phyloP scores from a whole-genome alignment of 2,329 filamentous ascomycete genomes.

The Ophiosphaerella herpotricha region DNA sequence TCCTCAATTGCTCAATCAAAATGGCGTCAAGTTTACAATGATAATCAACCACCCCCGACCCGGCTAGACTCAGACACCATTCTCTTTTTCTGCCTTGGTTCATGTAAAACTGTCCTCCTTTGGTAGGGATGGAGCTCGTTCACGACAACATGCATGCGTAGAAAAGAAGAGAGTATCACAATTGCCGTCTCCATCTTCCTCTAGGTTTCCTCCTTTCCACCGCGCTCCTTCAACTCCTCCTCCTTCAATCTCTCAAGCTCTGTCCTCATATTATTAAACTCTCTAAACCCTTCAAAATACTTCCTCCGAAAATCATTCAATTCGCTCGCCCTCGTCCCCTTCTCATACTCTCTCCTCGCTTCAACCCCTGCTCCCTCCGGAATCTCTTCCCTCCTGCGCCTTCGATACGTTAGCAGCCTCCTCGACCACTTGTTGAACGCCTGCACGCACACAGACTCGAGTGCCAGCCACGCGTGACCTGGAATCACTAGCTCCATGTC shows the following conservation, averaged over 20 bases:
- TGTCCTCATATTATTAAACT: constrained; percentile 37
- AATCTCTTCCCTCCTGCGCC: constrained; percentile 64
- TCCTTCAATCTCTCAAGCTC: constrained; percentile 32
- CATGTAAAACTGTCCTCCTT: too few relatives aligned
- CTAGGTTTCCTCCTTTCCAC: neutral
- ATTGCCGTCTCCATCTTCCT: neutral
- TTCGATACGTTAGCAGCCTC: constrained; percentile 82
- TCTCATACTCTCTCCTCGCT: constrained; percentile 39
- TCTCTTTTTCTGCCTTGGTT: neutral
- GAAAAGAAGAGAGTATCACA: neutral
- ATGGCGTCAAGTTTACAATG: neutral
- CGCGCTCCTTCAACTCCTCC: neutral
- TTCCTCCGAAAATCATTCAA: constrained; percentile 70
- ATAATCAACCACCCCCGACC: too few relatives aligned
- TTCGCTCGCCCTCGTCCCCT: constrained; percentile 64
- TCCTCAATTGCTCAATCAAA: neutral
- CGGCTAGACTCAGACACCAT: too few relatives aligned
- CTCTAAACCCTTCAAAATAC: constrained; percentile 50
- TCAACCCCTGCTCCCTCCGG: constrained; percentile 32
- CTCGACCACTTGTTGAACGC: constrained; percentile 93
- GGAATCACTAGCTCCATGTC: constrained; percentile 77
- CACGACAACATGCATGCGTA: too few relatives aligned
- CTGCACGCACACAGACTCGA: constrained; percentile 80
- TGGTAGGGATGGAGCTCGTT: too few relatives aligned
- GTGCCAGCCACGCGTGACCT: constrained; percentile 72